Evolutionary conservation across 768 basidiomycete species (phyloP), one percentile per base, ranked within the genome.

Genomic region (Cystofilobasidium macerans): DNA sequence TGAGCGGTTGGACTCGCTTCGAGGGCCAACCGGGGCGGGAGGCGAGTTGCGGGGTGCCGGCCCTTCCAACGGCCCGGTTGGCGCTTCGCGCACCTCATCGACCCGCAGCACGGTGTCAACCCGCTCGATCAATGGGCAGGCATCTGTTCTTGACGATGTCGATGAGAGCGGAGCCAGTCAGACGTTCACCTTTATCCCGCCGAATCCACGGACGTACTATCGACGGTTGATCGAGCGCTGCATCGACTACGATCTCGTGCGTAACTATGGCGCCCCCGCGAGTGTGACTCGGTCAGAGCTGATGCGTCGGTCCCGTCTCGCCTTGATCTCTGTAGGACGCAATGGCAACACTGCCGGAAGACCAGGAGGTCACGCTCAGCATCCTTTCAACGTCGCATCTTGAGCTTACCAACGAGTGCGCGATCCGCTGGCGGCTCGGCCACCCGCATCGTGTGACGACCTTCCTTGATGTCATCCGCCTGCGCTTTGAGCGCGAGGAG

Each of bases 291-390:
- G 5, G 28, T 28, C 28, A 16, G n/a, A n/a, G 16, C 40, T 45
- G 24, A 32, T 2, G n/a, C 32, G n/a, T 36, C 22, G 6, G 28
- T 36, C 22, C 20, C 7, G 24, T 42, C 30, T 14, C 16, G 3
- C n/a, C 22, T 2, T 40, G 26, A 57, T 22, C 42, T 35, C n/a
- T 18, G 11, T 47, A 68, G 67, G 89, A 90, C 72, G 82, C 85
- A 42, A 90, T 99, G 88, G 80, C 87, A 57, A 86, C 86, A 54
- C 86, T 97, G n/a, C 71, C 71, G 3, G 78, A 78, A 59, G 87
- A 89, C 71, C 89, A 97, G 70, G 92, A 98, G 78, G 94, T 99
- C 20, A 89, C 92, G 0, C 78, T 98, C 42, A 88, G 89, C 9
- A 97, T 99, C 64, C 77, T 99, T 22, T 89, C 89, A 4, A 73